phyloP scores from a whole-genome alignment of 441 rosid genomes.

The Croton setiger region DNA sequence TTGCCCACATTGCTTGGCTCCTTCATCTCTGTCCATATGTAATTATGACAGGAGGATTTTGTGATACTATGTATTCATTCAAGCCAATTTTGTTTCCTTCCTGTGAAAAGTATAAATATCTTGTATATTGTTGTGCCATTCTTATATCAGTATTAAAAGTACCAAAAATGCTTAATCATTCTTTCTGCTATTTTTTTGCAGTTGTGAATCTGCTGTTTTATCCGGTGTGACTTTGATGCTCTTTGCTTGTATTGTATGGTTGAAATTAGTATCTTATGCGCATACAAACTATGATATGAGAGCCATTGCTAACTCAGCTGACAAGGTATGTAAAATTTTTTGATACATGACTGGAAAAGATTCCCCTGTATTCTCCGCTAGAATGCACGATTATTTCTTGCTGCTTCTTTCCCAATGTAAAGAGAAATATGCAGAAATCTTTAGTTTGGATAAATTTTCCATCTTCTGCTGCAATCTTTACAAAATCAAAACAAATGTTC shows the following conservation, averaged over 20 bases:
- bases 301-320: slow-evolving; percentile 49
- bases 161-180: slow-evolving; percentile 1
- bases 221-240: slow-evolving; percentile 78
- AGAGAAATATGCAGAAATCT: no score
- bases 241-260: slow-evolving; percentile 87
- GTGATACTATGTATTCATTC: neutral
- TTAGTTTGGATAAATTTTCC: neutral
- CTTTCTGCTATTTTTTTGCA: slow-evolving; percentile 27
- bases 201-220: slow-evolving; percentile 83
- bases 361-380: neutral
- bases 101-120: neutral
- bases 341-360: neutral
- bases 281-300: slow-evolving; percentile 85
- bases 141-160: neutral
- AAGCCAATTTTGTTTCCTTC: neutral
- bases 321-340: slow-evolving; percentile 49
- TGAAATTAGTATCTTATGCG: slow-evolving; percentile 86
- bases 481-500: neutral
- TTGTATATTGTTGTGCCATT: neutral
- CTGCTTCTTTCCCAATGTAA: neutral
- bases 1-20: neutral
- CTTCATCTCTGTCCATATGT: neutral
- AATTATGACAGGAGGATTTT: neutral
- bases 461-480: neutral
- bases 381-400: neutral